Conservation (phyloP, 768 basidiomycete genomes). For the Asterophora lycoperdoides region DNA sequence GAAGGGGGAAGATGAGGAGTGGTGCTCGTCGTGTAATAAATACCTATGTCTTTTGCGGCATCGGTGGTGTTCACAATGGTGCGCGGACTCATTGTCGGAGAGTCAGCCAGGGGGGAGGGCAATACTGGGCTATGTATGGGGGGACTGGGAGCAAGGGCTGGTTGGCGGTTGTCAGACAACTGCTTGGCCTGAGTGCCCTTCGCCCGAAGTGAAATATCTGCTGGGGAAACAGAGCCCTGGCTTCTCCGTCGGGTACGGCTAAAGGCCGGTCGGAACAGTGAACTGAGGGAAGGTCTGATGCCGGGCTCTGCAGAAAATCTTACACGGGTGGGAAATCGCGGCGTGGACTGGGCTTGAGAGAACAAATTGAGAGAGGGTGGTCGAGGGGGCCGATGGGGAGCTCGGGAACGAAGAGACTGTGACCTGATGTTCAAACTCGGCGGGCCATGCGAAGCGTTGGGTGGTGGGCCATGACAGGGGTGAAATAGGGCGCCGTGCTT, state of each 20-base stretch:
- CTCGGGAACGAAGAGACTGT: neutral
- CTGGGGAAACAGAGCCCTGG: neutral
- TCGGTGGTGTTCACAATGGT: conserved; percentile 18
- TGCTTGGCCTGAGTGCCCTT: neutral
- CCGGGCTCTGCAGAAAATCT: conserved; percentile 17
- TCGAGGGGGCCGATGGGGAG: conserved; percentile 24
- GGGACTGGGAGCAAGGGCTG: neutral
- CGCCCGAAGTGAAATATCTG: neutral
- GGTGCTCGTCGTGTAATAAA: conserved; percentile 20
- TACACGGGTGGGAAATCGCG: conserved; percentile 18
- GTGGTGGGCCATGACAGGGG: conserved; percentile 18
- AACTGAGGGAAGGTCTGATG: conserved; percentile 5
- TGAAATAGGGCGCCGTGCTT: conserved; percentile 14
- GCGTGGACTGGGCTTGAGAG: conserved; percentile 5
- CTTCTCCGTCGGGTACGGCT: neutral
- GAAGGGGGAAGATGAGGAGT: conserved; percentile 24
- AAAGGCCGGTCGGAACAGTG: conserved; percentile 1
- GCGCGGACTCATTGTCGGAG: conserved; percentile 15
- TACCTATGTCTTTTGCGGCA: conserved; percentile 14
- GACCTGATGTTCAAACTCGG: conserved; percentile 12
- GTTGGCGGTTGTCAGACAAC: neutral
- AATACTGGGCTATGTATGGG: neutral
- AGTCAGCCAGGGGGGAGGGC: neutral
- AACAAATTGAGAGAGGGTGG: conserved; percentile 27
- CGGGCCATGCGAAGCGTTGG: conserved; percentile 21